Evolutionary conservation across 495 filamentous ascomycete genomes (phyloP), one percentile per base, ranked within the genome.

Genomic region (Oidiodendron maius): DNA sequence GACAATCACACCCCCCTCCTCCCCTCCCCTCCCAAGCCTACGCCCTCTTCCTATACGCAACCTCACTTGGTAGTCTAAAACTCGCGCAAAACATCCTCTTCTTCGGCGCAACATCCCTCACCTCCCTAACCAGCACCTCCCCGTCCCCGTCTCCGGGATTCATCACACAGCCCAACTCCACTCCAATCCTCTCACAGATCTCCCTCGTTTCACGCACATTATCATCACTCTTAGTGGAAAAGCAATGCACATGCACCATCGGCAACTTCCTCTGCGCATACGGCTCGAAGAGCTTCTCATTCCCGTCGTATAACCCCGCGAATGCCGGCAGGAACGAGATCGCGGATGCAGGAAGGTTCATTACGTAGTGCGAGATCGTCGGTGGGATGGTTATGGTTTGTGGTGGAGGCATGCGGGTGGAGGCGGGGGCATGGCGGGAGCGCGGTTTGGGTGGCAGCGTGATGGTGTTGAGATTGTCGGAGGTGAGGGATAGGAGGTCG

Each of bases 61-160:
- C 89, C 61, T 86, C 82, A 18, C 61, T 55, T 20, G 93, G 94
- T 36, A 98, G 55, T 44, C 89, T 75, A 63, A 98, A 96, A 53
- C 80, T 94, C 6, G 87, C 90, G 64, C 93, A 97, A 65, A 94
- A 96, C 89, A 96, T 96, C 59, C 82, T 78, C 76, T 98, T 97
- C 52, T 84, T 83, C 24, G 94, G 93, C 53, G 89, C 86, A 46
- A 98, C 94, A 48, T 93, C 77, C 53, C 93, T 71, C 15, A 97
- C 88, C 66, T 93, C 81, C 55, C 82, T 71, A 11, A 97, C 74
- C 12, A 71, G 69, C 21, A 89, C 69, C 47, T 84, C 74, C 12
- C 79, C n/a, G n/a, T n/a, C n/a, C n/a, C n/a, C 63, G 12, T 79
- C 2, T 68, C 67, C 47, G 75, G 40, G 40, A 11, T 42, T 42